These are phyloP conservation scores for Tylopilus subfusipes DNA, from an alignment of 768 basidiomycete genomes.

Conservation along the genomic window DNA sequence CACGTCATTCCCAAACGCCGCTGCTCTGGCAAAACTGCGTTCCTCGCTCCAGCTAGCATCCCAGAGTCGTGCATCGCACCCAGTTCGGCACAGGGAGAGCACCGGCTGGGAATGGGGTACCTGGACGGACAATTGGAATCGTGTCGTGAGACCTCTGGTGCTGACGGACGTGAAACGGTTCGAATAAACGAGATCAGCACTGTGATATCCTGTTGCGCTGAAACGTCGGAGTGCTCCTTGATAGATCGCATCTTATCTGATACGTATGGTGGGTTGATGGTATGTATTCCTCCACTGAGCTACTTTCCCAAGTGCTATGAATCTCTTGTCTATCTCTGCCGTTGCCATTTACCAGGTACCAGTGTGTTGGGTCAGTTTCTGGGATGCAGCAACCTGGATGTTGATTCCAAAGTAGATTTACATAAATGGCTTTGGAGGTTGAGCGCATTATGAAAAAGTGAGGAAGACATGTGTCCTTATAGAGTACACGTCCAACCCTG, in stretches of 20 bases:
- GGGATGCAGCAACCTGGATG: no score
- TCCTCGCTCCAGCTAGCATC: conserved; percentile 43
- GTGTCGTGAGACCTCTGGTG: conserved; percentile 57
- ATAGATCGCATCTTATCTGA: not conserved
- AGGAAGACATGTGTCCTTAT: no score
- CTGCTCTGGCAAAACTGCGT: conserved; percentile 48
- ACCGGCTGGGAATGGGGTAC: conserved; percentile 58
- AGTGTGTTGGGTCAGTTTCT: no score
- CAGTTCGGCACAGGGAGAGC: conserved; percentile 18
- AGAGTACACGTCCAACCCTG: no score
- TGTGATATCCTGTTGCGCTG: not conserved
- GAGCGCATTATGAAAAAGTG: no score
- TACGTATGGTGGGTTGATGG: not conserved
- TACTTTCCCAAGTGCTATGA: not conserved
- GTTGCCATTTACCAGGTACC: not conserved
- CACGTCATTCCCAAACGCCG: conserved; percentile 54
- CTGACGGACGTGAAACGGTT: conserved; percentile 29
- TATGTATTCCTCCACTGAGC: not conserved
- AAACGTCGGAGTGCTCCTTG: not conserved
- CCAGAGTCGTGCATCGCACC: conserved; percentile 21
- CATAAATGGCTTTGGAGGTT: no score
- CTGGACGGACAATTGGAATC: conserved; percentile 88
- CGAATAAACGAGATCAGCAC: conserved; percentile 9
- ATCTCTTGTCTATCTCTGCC: not conserved
- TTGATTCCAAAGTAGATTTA: no score